Evolutionary conservation across 2,329 filamentous ascomycete genomes (phyloP).

Genomic region (Cladosporium sp.): DNA sequence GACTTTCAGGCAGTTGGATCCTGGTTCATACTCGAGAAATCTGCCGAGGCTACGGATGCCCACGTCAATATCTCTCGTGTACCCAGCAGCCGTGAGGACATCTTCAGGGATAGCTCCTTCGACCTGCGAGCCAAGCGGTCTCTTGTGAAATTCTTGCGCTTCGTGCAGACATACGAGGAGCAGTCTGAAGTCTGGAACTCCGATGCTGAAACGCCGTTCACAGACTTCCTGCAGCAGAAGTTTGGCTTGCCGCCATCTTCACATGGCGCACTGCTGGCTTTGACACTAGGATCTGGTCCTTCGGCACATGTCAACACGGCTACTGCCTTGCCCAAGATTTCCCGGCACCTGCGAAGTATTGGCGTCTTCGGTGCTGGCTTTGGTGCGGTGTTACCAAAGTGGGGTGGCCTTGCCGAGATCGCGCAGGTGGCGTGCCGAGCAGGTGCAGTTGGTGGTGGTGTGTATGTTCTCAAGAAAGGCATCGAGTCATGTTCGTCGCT

Average conservation of each 20-base stretch:
- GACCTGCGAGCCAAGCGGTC: conserved; percentile 78
- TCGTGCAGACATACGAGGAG: conserved; percentile 72
- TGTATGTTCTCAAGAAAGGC: conserved; percentile 81
- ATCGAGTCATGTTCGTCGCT: conserved; percentile 47
- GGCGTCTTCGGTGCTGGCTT: conserved; percentile 88
- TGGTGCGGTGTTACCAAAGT: conserved; percentile 86
- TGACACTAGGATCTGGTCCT: conserved; percentile 71
- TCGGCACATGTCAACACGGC: conserved; percentile 60
- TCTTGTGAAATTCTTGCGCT: conserved; percentile 92
- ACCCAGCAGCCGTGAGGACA: conserved; percentile 86
- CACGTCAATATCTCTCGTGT: conserved; percentile 56
- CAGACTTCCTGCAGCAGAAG: conserved; percentile 58
- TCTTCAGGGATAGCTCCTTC: conserved; percentile 77
- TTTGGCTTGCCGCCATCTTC: conserved; percentile 64
- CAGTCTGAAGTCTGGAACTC: conserved; percentile 61
- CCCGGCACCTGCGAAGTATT: conserved; percentile 81
- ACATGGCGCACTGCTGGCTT: conserved; percentile 65
- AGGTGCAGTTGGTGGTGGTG: conserved; percentile 83
- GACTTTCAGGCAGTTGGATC: conserved; percentile 93
- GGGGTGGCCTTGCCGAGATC: conserved; percentile 86
- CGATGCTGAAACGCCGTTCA: conserved; percentile 58
- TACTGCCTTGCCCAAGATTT: conserved; percentile 71
- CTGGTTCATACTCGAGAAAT: conserved; percentile 72
- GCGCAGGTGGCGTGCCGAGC: conserved; percentile 90
- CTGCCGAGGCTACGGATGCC: background rate